Base-by-base conservation (phyloP, 345 rosid species). In the Streptanthus diversifolius region DNA sequence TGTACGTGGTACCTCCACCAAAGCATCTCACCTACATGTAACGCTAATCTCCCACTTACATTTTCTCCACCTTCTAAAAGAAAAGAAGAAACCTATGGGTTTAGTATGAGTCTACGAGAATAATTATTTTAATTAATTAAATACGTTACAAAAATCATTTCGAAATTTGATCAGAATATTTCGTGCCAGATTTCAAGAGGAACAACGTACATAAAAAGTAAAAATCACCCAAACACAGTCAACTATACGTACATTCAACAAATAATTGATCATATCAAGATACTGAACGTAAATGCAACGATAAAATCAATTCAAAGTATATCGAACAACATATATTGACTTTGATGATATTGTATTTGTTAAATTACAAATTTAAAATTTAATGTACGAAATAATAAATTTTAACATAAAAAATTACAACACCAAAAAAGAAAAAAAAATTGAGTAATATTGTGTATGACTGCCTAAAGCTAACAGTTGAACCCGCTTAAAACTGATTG, bases 1-100 rank as follows among this genome's bases (percentile, higher is more conserved):
- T 53, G 21, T 45, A 54, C 65, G 71, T 73, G 57, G 71, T 72
- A 53, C 57, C 39, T 63, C 64, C 70, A 72, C 63, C 44, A 7
- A 70, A 70, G 22, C 48, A 47, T 41, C 54, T 30, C 29, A 63
- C 37, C 45, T 61, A 53, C 21, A 52, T 41, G 44, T 39, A 39
- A 72, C 35, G 57, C 56, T 22, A 17, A 48, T 47, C 37, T 12
- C 51, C 21, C 51, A 17, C 58, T 30, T 32, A n/a, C 43, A 40
- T 25, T 54, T 27, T 12, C 19, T 53, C 63, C 62, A 67, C 52
- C 37, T 67, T 67, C 52, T 54, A 49, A n/a, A n/a, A 35, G 17
- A 68, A 67, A 53, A 29, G 3, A 53, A 52, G 33, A 52, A 24
- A 52, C 27, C 15, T 66, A 7, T 48, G 39, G 15, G 33, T 44